phyloP scores from a whole-genome alignment of 1,139 yeast species.

The Blastobotrys arbuscula region DNA sequence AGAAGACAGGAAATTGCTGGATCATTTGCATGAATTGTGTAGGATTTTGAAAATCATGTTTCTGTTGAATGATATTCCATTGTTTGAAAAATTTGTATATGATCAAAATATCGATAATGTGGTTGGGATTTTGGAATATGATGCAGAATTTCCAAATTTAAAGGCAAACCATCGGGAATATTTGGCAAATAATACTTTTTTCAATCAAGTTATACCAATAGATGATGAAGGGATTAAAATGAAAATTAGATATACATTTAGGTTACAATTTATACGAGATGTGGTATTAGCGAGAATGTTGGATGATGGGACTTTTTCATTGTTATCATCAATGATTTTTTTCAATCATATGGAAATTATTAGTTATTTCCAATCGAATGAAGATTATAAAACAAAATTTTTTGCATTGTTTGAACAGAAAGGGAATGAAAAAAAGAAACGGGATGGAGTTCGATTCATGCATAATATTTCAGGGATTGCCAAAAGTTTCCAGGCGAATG shows the following conservation, averaged over 20 bases:
- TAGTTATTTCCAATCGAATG: slow-evolving; percentile 55
- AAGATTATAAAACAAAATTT: slow-evolving; percentile 44
- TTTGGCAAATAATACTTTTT: slow-evolving; percentile 50
- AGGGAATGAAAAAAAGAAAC: slow-evolving; percentile 30
- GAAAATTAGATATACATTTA: slow-evolving; percentile 67
- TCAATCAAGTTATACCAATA: slow-evolving; percentile 69
- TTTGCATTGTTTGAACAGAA: slow-evolving; percentile 49
- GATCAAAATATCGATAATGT: slow-evolving; percentile 59
- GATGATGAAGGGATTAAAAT: slow-evolving; percentile 44
- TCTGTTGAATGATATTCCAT: slow-evolving; percentile 61
- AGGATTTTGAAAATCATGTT: slow-evolving; percentile 62
- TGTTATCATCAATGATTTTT: slow-evolving; percentile 61
- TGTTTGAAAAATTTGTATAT: slow-evolving; percentile 61
- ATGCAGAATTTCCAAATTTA: slow-evolving; percentile 70
- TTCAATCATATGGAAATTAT: slow-evolving; percentile 67
- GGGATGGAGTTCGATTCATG: slow-evolving; percentile 72
- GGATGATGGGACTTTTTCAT: slow-evolving; percentile 71
- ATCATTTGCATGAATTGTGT: slow-evolving; percentile 57
- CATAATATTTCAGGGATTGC: slow-evolving; percentile 79
- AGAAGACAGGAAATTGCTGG: slow-evolving; percentile 48
- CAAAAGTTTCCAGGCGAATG: slow-evolving; percentile 58
- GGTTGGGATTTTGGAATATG: slow-evolving; percentile 81
- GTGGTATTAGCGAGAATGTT: slow-evolving; percentile 74
- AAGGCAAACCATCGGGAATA: slow-evolving; percentile 77
- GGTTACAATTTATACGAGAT: slow-evolving; percentile 76